Evolutionary conservation across 768 basidiomycete genomes (phyloP).

Genomic region (Clavulina sp.): DNA sequence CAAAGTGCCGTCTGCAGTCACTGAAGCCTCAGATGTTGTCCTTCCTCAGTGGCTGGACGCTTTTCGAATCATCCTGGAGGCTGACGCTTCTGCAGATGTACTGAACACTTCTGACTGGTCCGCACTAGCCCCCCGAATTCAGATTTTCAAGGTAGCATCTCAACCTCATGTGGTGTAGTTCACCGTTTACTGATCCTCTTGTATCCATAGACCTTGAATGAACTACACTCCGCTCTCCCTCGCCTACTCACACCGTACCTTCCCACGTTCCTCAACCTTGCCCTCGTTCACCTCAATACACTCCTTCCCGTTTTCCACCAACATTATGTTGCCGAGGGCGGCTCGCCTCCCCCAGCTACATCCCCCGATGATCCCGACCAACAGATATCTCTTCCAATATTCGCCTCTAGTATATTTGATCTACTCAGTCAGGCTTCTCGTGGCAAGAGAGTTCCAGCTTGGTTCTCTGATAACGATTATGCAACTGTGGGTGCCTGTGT

Average conservation of each 20-base stretch:
- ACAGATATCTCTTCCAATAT: constrained; percentile 49
- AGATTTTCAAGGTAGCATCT: constrained; percentile 71
- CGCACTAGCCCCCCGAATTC: constrained; percentile 54
- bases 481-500: constrained; percentile 29
- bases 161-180: not conserved
- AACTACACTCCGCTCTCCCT: constrained; percentile 68
- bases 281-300: constrained; percentile 30
- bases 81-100: constrained; percentile 48
- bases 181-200: not conserved
- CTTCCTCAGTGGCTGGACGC: constrained; percentile 87
- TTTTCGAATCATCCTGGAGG: constrained; percentile 55
- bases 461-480: constrained; percentile 36
- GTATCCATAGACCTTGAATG: constrained; percentile 63
- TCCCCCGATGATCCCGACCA: constrained; percentile 55
- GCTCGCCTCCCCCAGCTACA: constrained; percentile 31
- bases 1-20: constrained; percentile 71
- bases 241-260: constrained; percentile 39
- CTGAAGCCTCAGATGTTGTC: constrained; percentile 61
- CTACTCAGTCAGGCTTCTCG: constrained; percentile 52
- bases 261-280: constrained; percentile 16
- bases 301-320: constrained; percentile 30
- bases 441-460: constrained; percentile 43
- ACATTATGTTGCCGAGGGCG: constrained; percentile 20
- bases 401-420: constrained; percentile 67
- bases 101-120: constrained; percentile 54